These are phyloP conservation scores for Phytophthora ohioensis DNA, from an alignment of 352 stramenopile genomes.

Conservation along the genomic window DNA sequence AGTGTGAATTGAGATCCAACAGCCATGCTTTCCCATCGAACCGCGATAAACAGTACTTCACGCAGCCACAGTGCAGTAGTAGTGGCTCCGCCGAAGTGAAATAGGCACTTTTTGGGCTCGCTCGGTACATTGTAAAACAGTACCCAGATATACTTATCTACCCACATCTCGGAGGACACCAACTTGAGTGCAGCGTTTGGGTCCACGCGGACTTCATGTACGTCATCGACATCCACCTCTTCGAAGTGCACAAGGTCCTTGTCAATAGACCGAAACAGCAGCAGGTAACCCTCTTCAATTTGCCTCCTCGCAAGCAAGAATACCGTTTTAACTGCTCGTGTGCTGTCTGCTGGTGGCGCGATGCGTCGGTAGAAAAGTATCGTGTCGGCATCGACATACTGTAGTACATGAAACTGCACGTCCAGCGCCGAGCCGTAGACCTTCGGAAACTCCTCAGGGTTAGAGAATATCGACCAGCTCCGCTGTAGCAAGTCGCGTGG, in stretches of 20 bases:
- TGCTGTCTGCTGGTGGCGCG: constrained; percentile 36
- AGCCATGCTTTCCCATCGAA: constrained; percentile 71
- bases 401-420: constrained; percentile 55
- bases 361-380: constrained; percentile 70
- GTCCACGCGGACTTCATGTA: constrained; percentile 17
- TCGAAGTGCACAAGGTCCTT: constrained; percentile 57
- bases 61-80: constrained; percentile 65
- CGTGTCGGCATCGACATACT: constrained; percentile 63
- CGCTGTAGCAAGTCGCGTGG: constrained; percentile 54
- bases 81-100: constrained; percentile 71
- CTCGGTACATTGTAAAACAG: constrained; percentile 53
- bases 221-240: constrained; percentile 43
- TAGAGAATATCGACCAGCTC: constrained; percentile 71
- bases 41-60: constrained; percentile 73
- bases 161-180: constrained; percentile 50
- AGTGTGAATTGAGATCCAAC: constrained; percentile 64
- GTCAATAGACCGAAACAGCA: constrained; percentile 71
- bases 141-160: constrained; percentile 75
- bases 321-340: constrained; percentile 59
- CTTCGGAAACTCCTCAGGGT: constrained; percentile 49
- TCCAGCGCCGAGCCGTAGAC: constrained; percentile 59
- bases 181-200: constrained; percentile 4
- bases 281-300: constrained; percentile 65
- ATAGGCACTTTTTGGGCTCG: constrained; percentile 42
- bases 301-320: constrained; percentile 67